These are phyloP conservation scores for Begonia fuchsioides DNA, from an alignment of 306 rosid genomes.

Conservation along the genomic window DNA sequence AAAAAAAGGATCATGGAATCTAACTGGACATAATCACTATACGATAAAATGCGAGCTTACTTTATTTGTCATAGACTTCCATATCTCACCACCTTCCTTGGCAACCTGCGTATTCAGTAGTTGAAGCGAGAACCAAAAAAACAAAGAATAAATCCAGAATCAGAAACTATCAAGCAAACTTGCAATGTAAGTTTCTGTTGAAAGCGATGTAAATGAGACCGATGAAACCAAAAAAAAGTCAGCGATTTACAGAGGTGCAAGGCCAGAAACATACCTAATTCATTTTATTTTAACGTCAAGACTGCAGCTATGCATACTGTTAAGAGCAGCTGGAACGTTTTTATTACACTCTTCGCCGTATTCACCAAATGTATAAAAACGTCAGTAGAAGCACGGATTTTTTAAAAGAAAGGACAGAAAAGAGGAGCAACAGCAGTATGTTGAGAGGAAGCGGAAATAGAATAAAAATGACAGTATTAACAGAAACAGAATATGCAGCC, in stretches of 20 bases:
- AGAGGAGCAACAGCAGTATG: too few relatives aligned
- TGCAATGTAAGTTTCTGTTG: neutral
- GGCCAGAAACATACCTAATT: constrained; percentile 34
- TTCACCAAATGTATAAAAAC: neutral
- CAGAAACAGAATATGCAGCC: neutral
- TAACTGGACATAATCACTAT: neutral
- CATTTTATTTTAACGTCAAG: constrained; percentile 73
- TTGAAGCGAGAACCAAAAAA: neutral
- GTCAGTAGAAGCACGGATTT: too few relatives aligned
- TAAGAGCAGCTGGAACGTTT: constrained; percentile 63
- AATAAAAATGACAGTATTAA: neutral
- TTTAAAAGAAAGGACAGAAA: too few relatives aligned
- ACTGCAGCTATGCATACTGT: constrained; percentile 68
- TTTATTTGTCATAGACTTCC: constrained; percentile 66
- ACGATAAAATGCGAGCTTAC: constrained; percentile 17
- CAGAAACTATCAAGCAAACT: neutral
- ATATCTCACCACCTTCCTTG: constrained; percentile 71
- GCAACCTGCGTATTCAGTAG: constrained; percentile 27
- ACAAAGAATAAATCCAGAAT: too few relatives aligned
- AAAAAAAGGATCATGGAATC: neutral
- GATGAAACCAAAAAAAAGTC: too few relatives aligned
- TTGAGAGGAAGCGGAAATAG: too few relatives aligned
- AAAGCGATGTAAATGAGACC: too few relatives aligned
- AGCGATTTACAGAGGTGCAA: too few relatives aligned
- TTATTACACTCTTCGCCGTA: constrained; percentile 66